Evolutionary conservation across 1,284 basidiomycete genomes (phyloP).

Genomic region (Tilletia horrida): DNA sequence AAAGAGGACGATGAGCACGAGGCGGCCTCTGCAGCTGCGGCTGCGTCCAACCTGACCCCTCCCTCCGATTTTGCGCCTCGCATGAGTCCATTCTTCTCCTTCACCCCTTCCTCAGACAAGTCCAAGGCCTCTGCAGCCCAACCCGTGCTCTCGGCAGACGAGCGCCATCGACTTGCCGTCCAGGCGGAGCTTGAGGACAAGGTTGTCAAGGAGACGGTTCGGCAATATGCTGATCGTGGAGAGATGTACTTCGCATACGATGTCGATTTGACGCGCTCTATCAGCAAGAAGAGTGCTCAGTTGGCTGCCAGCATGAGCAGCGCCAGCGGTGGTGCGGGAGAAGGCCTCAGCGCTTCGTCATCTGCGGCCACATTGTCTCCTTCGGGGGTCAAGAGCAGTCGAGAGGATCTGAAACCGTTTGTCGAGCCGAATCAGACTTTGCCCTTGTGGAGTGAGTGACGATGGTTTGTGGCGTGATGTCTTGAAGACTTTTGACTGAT

Average conservation of each 20-base stretch:
- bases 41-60: constrained; percentile 18
- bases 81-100: constrained; percentile 11
- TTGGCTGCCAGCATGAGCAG: not conserved
- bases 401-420: constrained; percentile 58
- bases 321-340: not conserved
- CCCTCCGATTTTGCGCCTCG: constrained; percentile 8
- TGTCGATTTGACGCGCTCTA: constrained; percentile 59
- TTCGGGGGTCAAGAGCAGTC: not conserved
- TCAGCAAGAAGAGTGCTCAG: constrained; percentile 57
- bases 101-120: not conserved
- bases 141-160: constrained; percentile 24
- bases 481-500: not conserved
- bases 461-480: not conserved
- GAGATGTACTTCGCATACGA: constrained; percentile 57
- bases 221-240: constrained; percentile 39
- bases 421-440: constrained; percentile 68
- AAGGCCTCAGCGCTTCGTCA: constrained; percentile 5
- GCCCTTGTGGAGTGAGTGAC: constrained; percentile 66
- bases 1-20: constrained; percentile 20
- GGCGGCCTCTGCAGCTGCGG: constrained; percentile 17
- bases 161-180: constrained; percentile 41
- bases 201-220: constrained; percentile 41
- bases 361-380: too few relatives aligned
- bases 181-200: constrained; percentile 48
- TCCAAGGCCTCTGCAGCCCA: not conserved